Evolutionary conservation across 371 early-diverging fungal species (phyloP).

Genomic region (Syncephalis plumigaleata): DNA sequence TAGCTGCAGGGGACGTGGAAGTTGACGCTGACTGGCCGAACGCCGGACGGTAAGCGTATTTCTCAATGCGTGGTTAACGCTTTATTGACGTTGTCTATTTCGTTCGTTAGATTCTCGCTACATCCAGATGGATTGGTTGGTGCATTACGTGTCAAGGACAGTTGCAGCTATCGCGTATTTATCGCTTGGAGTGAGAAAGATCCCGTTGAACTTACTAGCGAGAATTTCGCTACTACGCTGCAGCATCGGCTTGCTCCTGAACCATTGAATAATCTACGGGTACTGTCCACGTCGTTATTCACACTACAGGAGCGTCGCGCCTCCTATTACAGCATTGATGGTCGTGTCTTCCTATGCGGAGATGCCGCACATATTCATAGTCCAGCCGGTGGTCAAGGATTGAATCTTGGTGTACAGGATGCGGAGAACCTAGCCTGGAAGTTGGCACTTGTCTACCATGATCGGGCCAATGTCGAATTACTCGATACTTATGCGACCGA

Average conservation of each 20-base stretch:
- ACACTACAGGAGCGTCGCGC: slow-evolving; percentile 14
- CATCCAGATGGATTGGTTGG: no score
- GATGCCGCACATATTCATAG: slow-evolving; percentile 20
- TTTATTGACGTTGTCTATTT: no score
- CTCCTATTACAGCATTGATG: slow-evolving; percentile 7
- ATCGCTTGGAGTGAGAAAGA: slow-evolving; percentile 1
- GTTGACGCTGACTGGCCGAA: no score
- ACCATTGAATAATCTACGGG: slow-evolving; percentile 6
- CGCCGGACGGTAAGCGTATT: no score
- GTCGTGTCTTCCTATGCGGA: slow-evolving; percentile 14
- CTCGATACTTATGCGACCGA: slow-evolving; percentile 12
- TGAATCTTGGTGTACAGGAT: slow-evolving; percentile 24
- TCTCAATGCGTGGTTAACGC: no score
- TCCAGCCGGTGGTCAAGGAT: slow-evolving; percentile 8
- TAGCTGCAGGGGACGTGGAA: no score
- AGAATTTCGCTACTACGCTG: slow-evolving; percentile 5
- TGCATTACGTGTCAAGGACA: no score
- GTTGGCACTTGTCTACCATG: slow-evolving; percentile 7
- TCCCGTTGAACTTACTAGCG: slow-evolving; percentile 2
- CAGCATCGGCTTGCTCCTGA: slow-evolving; percentile 3
- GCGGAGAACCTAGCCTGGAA: slow-evolving; percentile 24
- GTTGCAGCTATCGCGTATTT: no score
- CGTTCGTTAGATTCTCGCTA: no score
- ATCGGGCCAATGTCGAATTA: slow-evolving; percentile 3
- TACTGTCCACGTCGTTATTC: slow-evolving; percentile 12